phyloP scores from a whole-genome alignment of 2,329 filamentous ascomycete genomes.

The Colletotrichum liriopes region DNA sequence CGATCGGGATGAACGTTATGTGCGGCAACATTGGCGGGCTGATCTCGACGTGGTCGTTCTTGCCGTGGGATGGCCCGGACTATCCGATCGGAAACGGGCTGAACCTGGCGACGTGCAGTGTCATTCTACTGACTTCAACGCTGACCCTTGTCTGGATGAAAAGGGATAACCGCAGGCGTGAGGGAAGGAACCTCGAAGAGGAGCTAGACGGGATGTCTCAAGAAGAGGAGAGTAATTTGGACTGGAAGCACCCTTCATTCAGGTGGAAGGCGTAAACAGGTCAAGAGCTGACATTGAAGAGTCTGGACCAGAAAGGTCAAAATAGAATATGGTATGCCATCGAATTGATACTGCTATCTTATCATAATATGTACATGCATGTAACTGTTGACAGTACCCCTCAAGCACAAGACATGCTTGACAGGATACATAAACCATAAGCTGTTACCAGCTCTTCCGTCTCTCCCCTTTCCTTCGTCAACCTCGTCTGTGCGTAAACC shows the following conservation, averaged over 20 bases:
- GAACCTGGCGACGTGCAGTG: constrained; percentile 75
- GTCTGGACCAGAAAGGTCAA: too few species aligned
- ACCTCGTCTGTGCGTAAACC: neutral
- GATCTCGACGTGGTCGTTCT: constrained; percentile 69
- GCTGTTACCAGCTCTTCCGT: neutral
- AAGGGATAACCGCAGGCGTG: constrained; percentile 66
- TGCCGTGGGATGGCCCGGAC: constrained; percentile 74
- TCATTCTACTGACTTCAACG: constrained; percentile 67
- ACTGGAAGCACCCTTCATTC: constrained; percentile 78
- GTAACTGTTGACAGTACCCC: too few species aligned
- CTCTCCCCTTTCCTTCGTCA: too few species aligned
- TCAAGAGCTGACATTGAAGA: neutral
- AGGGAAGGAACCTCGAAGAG: constrained; percentile 49
- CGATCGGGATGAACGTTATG: constrained; percentile 75
- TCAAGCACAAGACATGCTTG: too few species aligned
- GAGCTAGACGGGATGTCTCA: constrained; percentile 69
- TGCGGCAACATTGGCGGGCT: constrained; percentile 71
- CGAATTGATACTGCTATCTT: neutral
- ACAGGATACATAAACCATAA: too few species aligned
- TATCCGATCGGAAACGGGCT: constrained; percentile 81
- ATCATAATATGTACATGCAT: neutral
- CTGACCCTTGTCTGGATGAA: constrained; percentile 73
- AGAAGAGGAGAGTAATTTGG: constrained; percentile 71
- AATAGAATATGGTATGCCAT: neutral
- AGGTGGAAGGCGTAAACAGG: constrained; percentile 63